phyloP scores from a whole-genome alignment of 305 asterid genomes.

The Petunia hybrid region DNA sequence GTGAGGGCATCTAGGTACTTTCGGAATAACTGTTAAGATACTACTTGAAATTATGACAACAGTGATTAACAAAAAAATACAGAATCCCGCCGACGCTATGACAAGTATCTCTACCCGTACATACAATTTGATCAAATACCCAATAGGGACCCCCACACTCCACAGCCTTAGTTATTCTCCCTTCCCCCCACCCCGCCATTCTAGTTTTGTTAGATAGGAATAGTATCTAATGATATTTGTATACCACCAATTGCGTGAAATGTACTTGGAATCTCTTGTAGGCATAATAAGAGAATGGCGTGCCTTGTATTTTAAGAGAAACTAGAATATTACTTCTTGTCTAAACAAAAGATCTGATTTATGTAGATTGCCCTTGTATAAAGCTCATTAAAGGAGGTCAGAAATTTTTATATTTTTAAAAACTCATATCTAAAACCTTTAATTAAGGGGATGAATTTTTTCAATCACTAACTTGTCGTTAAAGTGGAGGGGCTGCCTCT shows the following conservation, averaged over 20 bases:
- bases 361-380: no score
- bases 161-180: no score
- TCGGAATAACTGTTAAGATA: not conserved
- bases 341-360: no score
- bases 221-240: slow-evolving; percentile 21
- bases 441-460: no score
- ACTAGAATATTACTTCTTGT: no score
- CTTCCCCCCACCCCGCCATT: not conserved
- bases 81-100: not conserved
- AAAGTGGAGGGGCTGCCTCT: no score
- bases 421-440: no score
- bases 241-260: not conserved
- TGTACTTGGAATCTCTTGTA: not conserved
- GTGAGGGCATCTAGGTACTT: not conserved
- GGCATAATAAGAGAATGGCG: not conserved
- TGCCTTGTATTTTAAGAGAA: no score
- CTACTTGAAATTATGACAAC: not conserved
- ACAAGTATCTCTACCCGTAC: not conserved
- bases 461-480: no score
- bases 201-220: not conserved
- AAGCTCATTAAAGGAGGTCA: no score
- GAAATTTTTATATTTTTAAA: no score
- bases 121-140: not conserved
- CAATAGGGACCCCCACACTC: not conserved
- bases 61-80: not conserved